phyloP scores from a whole-genome alignment of 352 stramenopile species.

The Discostella stelligera region DNA sequence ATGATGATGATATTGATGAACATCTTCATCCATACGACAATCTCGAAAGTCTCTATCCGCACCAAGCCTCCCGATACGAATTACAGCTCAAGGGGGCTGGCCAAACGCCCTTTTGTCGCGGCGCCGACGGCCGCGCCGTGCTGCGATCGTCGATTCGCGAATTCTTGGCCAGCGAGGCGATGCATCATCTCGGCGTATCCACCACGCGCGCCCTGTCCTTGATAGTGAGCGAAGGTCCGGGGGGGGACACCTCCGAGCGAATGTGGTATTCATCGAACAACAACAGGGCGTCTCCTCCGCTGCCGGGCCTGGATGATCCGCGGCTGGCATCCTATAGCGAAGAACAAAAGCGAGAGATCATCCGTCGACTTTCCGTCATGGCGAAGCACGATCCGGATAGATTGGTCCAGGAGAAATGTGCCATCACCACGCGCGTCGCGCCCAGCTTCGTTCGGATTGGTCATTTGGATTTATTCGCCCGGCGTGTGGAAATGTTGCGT shows the following conservation, averaged over 20 bases:
- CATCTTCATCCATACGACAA: neutral
- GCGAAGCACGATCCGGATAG: constrained; percentile 73
- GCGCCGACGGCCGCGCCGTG: constrained; percentile 91
- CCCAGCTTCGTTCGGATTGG: constrained; percentile 93
- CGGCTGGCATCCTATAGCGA: constrained; percentile 59
- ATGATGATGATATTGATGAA: neutral
- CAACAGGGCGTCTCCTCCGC: neutral
- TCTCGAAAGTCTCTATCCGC: constrained; percentile 17
- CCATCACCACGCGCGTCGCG: constrained; percentile 86
- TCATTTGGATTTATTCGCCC: constrained; percentile 92
- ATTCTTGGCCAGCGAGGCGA: constrained; percentile 95
- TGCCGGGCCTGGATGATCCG: constrained; percentile 70
- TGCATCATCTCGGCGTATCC: constrained; percentile 91
- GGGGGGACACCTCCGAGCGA: constrained; percentile 53
- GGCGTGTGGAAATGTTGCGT: constrained; percentile 36
- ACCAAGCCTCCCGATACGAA: constrained; percentile 81
- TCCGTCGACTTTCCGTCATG: constrained; percentile 56
- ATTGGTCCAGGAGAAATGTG: constrained; percentile 73
- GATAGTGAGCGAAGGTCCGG: constrained; percentile 52
- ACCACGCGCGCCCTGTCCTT: constrained; percentile 89
- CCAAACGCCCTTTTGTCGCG: constrained; percentile 92
- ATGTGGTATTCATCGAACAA: constrained; percentile 76
- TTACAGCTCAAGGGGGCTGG: constrained; percentile 96
- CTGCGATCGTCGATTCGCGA: constrained; percentile 93
- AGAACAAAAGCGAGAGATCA: constrained; percentile 60